phyloP scores from a whole-genome alignment of 2,329 filamentous ascomycete species.

The Claviceps capensis region DNA sequence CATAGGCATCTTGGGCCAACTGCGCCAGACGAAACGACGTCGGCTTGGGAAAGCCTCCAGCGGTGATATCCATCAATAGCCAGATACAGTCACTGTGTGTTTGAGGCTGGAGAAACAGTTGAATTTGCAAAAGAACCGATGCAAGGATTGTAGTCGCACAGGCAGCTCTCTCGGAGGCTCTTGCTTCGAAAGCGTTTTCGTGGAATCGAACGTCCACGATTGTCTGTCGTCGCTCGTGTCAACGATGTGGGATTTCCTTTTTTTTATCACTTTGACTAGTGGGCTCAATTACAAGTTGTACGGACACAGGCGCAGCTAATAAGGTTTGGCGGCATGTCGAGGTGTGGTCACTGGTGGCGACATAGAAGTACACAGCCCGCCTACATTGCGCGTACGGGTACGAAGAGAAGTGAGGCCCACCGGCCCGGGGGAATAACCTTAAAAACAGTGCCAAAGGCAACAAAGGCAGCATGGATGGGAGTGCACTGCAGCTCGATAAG shows the following conservation, averaged over 20 bases:
- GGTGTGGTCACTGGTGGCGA: too few species aligned
- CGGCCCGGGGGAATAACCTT: constrained; percentile 6
- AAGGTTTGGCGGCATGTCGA: neutral
- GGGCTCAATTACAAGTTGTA: neutral
- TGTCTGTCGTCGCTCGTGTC: neutral
- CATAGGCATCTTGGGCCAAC: constrained; percentile 24
- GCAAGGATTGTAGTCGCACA: neutral
- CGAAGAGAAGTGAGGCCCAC: neutral
- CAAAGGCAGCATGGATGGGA: neutral
- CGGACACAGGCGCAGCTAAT: neutral
- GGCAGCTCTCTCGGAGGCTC: neutral
- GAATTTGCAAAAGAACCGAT: neutral
- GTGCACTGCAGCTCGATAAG: neutral
- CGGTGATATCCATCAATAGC: constrained; percentile 22
- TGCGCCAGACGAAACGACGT: constrained; percentile 30
- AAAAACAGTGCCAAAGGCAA: constrained; percentile 5
- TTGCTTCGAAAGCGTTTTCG: neutral
- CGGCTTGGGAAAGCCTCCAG: constrained; percentile 25
- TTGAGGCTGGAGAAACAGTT: neutral
- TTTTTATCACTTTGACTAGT: neutral
- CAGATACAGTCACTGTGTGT: neutral
- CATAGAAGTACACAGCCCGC: too few species aligned
- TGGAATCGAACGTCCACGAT: neutral
- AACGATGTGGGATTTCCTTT: neutral
- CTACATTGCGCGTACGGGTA: neutral